Base-by-base conservation (phyloP, 1,284 basidiomycete species). In the Microstroma glucosiphilum region DNA sequence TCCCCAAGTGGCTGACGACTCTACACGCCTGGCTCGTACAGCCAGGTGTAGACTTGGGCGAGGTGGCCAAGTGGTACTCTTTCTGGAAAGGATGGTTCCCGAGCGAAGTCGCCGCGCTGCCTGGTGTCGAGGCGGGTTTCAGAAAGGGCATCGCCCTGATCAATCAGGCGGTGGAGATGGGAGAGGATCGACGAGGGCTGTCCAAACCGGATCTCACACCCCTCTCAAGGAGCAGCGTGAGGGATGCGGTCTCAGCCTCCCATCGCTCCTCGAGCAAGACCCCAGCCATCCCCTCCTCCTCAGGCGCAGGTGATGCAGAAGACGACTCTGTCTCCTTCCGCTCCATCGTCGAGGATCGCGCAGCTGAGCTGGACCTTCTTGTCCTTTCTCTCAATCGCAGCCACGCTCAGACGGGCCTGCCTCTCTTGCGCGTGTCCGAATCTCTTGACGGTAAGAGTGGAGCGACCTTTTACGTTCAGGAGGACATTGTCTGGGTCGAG, bases 1-100 rank as follows among this genome's bases (percentile, higher is more conserved):
- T 97, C 84, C 90, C 91, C 1, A 92, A 93, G 76, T 98, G 92
- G 92, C 83, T 98, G 57, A 86, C 91, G 51, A 86, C 90, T n/a
- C 82, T 99, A 42, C 88, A 92, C 73, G 80, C 90, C 48, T 97
- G 93, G 96, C 86, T 98, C 59, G 83, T 88, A 12, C 89, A 91
- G 77, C 88, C 90, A 0, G 84, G 82, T 30, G 88, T 88, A 71
- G 91, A 87, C 79, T 87, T 90, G 70, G 90, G 88, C 69, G 91
- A 98, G 79, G 90, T 98, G 3, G 90, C 89, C 0, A 85, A 88
- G 65, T 97, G 96, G 94, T 85, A 84, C 68, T 71, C 84, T 2
- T 89, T 87, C 79, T 98, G 94, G 94, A 93, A 93, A 77, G 80
- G 81, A 0, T 82, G 43, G 43, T 48, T 48, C 43, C 43, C 43